Base-by-base conservation (phyloP, 1,284 basidiomycete species). In the Trametes hirsuta region DNA sequence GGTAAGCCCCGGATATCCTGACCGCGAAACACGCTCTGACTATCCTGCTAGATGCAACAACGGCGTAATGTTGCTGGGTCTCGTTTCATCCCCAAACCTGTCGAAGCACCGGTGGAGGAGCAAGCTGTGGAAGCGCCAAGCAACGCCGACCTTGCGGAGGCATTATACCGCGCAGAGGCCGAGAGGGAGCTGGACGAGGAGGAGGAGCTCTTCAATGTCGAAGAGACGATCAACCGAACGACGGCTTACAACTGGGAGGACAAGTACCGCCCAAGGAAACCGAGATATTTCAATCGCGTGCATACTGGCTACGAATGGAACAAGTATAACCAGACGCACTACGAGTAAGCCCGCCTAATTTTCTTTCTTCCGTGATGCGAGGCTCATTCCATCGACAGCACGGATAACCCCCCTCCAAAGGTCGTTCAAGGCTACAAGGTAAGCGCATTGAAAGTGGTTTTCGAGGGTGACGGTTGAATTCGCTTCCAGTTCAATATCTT, bases 301-400 rank as follows among this genome's bases (percentile, higher is more conserved):
- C 95, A 98, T 72, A 99, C 97, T n/a, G 97, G 97, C n/a, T 99
- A 97, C 74, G 97, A 99, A 75, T 99, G 97, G 97, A 99, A 97
- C 81, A 97, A 97, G 80, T 98, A 98, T 77, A 98, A 98, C 73
- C 95, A 98, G 74, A 97, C 95, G 4, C 95, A 98, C 76, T 98
- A 98, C 74, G 96, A 98, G 94, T 95, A 79, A 65, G 88, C 86
- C 3, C 44, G 48, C n/a, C 40, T n/a, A 5, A 5, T 1, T 46
- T 44, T 34, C 37, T 58, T 52, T 37, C n/a, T 39, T 21, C 24
- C 6, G 39, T 22, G 21, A 5, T 30, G 30, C 41, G 12, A 39
- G 47, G 45, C 21, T 66, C 62, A 66, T 68, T 14, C 47, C 55
- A 25, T 53, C 44, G 58, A 3, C 66, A 94, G 92, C 71, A 91